Evolutionary conservation across 306 rosid species (phyloP).

Genomic region (Glycine soja): DNA sequence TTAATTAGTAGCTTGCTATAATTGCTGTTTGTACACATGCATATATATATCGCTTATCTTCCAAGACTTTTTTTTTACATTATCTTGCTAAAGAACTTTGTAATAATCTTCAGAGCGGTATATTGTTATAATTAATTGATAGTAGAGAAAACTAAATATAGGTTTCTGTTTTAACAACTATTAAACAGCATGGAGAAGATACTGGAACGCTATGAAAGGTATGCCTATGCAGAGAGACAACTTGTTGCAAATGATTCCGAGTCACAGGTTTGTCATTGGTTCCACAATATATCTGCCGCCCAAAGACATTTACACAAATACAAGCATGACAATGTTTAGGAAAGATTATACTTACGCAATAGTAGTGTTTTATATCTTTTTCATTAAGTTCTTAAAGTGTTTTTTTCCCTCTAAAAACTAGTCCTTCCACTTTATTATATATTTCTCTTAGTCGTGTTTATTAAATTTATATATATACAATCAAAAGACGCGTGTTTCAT

Average conservation of each 20-base stretch:
- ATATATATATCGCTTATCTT: too few species aligned
- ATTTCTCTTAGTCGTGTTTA: too few species aligned
- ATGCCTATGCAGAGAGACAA: slow-evolving; percentile 79
- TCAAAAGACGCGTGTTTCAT: neutral
- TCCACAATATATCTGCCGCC: neutral
- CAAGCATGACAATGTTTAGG: too few species aligned
- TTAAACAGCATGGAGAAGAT: slow-evolving; percentile 86
- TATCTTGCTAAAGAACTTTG: neutral
- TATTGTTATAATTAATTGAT: slow-evolving; percentile 3
- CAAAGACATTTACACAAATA: neutral
- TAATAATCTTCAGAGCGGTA: neutral
- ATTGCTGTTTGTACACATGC: too few species aligned
- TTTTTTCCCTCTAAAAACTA: neutral
- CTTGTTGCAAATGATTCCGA: slow-evolving; percentile 61
- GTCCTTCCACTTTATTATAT: too few species aligned
- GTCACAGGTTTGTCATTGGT: slow-evolving; percentile 60
- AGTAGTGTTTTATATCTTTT: neutral
- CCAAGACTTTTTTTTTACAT: neutral
- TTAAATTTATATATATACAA: neutral
- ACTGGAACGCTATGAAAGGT: slow-evolving; percentile 90
- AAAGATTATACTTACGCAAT: neutral
- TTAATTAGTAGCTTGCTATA: too few species aligned
- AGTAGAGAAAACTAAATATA: neutral
- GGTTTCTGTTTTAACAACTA: neutral
- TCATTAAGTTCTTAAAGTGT: too few species aligned